Evolutionary conservation across 208 protist species (phyloP).

Genomic region (Zelonia costaricensis): DNA sequence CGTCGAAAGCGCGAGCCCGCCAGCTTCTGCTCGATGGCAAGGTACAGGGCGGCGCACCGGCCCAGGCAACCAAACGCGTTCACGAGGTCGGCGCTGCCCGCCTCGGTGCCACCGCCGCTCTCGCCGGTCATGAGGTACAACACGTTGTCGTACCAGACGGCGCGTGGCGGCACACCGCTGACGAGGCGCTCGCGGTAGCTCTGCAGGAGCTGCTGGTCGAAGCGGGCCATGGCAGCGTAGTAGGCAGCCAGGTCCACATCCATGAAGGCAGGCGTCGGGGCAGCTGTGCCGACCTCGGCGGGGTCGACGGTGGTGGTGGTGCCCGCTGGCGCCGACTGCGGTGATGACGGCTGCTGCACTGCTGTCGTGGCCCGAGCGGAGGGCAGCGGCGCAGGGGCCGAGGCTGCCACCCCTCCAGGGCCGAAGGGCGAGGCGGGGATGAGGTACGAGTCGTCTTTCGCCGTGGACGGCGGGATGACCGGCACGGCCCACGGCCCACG

Average conservation of each 20-base stretch:
- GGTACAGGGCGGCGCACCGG: slow-evolving; percentile 42
- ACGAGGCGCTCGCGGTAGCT: slow-evolving; percentile 51
- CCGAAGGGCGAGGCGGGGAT: no score
- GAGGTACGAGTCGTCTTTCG: neutral
- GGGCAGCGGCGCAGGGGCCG: no score
- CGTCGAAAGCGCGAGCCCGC: slow-evolving; percentile 39
- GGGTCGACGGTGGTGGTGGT: no score
- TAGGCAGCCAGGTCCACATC: neutral
- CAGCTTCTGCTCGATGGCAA: slow-evolving; percentile 55
- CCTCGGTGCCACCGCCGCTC: neutral
- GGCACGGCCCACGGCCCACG: neutral
- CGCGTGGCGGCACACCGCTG: slow-evolving; percentile 36
- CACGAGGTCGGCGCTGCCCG: slow-evolving; percentile 5
- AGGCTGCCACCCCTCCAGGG: no score
- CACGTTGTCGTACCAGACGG: slow-evolving; percentile 34
- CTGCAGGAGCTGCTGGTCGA: slow-evolving; percentile 50
- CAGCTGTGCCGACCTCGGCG: no score
- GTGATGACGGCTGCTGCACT: neutral
- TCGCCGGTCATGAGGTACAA: slow-evolving; percentile 52
- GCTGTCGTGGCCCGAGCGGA: neutral
- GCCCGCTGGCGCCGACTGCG: no score
- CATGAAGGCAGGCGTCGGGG: neutral
- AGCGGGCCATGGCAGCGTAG: slow-evolving; percentile 24
- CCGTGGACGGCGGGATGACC: neutral
- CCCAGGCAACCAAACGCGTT: slow-evolving; percentile 27